A percentile compares a stretch with the other conserved stretches of the same genome.
phyloP scores from a whole-genome alignment of 78 protist genomes.

The Creolimax fragrantissima region DNA sequence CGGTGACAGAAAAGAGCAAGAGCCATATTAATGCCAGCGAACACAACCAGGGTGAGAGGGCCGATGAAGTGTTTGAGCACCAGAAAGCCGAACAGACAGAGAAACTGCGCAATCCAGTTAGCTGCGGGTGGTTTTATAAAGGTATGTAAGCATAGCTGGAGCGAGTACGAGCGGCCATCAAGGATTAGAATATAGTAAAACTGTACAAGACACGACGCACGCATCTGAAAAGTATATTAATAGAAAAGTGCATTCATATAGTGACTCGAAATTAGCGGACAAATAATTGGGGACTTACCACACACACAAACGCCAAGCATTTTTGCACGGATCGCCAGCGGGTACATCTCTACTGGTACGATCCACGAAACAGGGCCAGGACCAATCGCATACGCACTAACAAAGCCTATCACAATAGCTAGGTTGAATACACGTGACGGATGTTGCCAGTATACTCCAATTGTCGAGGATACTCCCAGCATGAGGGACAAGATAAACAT shows the following conservation, averaged over 20 bases:
- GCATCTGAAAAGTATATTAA: not conserved
- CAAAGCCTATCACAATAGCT: not conserved
- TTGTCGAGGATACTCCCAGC: not conserved
- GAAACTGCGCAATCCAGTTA: not conserved
- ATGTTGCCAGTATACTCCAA: not conserved
- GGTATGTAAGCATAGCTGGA: not conserved
- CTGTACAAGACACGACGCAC: too few relatives aligned
- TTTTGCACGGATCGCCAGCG: not conserved
- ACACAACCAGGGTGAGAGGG: not conserved
- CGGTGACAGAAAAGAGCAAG: not conserved
- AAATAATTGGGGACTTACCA: not conserved
- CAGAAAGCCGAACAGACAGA: not conserved
- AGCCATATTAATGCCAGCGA: not conserved
- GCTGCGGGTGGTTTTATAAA: not conserved
- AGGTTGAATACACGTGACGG: not conserved
- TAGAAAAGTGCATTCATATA: not conserved
- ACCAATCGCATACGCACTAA: not conserved
- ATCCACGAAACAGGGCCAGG: not conserved
- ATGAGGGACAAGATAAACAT: not conserved
- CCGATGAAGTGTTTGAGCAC: not conserved
- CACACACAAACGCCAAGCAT: not conserved
- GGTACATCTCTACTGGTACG: not conserved
- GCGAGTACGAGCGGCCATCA: too few relatives aligned
- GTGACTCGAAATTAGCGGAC: not conserved
- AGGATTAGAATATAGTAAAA: too few relatives aligned